A percentile compares a stretch with the other conserved stretches of the same genome.
phyloP scores from a whole-genome alignment of 768 basidiomycete genomes.

The Phanerochaete sordida region DNA sequence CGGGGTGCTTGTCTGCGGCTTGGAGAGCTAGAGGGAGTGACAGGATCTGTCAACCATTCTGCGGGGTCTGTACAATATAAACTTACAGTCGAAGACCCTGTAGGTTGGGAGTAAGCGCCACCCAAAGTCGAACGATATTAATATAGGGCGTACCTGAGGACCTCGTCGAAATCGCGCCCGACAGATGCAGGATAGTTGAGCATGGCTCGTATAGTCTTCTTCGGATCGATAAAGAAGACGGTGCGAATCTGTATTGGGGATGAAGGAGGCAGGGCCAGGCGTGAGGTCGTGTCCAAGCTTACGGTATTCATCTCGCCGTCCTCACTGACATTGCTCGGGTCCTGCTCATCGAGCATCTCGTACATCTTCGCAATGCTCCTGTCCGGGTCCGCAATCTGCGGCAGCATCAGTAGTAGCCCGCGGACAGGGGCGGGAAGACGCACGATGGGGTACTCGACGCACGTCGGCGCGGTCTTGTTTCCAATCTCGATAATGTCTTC shows the following conservation, averaged over 20 bases:
- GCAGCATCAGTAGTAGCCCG: not conserved
- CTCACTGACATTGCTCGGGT: conserved; percentile 79
- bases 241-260: conserved; percentile 72
- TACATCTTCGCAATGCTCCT: conserved; percentile 81
- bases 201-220: conserved; percentile 88
- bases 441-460: conserved; percentile 91
- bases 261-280: not conserved
- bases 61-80: not conserved
- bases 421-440: conserved; percentile 20
- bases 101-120: not conserved
- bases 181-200: conserved; percentile 93
- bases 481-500: conserved; percentile 82
- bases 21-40: conserved; percentile 61
- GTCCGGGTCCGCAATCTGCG: conserved; percentile 86
- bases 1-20: conserved; percentile 76
- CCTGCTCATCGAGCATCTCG: conserved; percentile 95
- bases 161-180: conserved; percentile 86
- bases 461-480: conserved; percentile 61
- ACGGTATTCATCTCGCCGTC: conserved; percentile 94
- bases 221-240: conserved; percentile 96
- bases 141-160: conserved; percentile 42
- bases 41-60: not conserved
- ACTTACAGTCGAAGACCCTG: conserved; percentile 68
- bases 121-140: not conserved
- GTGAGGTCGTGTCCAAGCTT: conserved; percentile 6